These are phyloP conservation scores for Torulaspora globosa DNA, from an alignment of 1,139 yeast species.

Conservation along the genomic window DNA sequence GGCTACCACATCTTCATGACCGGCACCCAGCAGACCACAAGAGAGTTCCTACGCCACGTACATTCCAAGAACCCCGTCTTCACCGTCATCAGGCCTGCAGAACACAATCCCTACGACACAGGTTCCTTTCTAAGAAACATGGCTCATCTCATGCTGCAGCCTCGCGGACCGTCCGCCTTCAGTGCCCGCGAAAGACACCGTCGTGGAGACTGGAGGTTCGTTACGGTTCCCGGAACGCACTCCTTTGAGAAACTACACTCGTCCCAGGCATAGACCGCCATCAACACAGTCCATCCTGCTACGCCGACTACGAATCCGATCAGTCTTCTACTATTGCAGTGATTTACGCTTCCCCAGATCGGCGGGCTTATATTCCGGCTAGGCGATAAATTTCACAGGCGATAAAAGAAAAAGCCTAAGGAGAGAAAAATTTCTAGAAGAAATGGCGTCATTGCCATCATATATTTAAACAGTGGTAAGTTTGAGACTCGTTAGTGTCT, in stretches of 20 bases:
- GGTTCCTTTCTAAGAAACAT: constrained; percentile 42
- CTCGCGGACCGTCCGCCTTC: constrained; percentile 45
- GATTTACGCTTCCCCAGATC: constrained; percentile 1
- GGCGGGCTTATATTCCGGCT: not conserved
- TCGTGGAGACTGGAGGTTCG: constrained; percentile 46
- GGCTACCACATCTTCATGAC: constrained; percentile 53
- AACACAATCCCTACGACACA: constrained; percentile 46
- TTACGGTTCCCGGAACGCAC: constrained; percentile 14
- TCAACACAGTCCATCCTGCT: not conserved
- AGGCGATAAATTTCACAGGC: not conserved
- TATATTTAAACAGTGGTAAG: not conserved
- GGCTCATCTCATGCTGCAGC: constrained; percentile 47
- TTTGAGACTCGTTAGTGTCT: not conserved
- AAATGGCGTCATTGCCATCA: not conserved
- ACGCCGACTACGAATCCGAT: not conserved
- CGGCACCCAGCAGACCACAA: constrained; percentile 60
- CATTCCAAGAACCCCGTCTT: constrained; percentile 36
- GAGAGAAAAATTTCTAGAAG: constrained; percentile 7
- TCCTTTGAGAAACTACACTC: constrained; percentile 10
- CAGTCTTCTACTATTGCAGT: not conserved
- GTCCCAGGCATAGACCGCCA: not conserved
- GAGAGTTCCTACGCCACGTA: constrained; percentile 52
- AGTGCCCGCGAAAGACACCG: constrained; percentile 40
- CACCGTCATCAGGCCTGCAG: constrained; percentile 27
- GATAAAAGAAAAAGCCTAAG: not conserved